Base-by-base conservation (phyloP, 352 stramenopile species). In the Thalassiosira oceanica region DNA sequence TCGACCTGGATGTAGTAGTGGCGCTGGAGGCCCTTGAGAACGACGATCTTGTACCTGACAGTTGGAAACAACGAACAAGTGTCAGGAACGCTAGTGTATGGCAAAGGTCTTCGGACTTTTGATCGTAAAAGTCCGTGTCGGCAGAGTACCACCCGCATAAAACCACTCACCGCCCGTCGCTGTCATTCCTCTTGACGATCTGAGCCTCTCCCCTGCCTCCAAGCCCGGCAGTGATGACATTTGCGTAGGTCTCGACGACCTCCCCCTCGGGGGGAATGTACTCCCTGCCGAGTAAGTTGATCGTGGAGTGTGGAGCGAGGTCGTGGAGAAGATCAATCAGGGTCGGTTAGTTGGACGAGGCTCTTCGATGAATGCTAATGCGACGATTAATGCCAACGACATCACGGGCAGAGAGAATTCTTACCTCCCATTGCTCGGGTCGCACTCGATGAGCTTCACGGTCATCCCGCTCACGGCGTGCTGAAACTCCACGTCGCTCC, bases 401-500 rank as follows among this genome's bases (percentile, higher is more conserved):
- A 50, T 28, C 3, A 2, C 16, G 23, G 23, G 8, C 2, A 1
- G 11, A 16, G 11, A 50, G 16, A 41, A 51, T 23, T 51, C n/a
- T n/a, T 23, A 51, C 43, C 10, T 18, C 20, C 26, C 26, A 13
- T 18, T 51, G 5, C 11, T 8, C n/a, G 18, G 26, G 21, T 57
- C 44, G 24, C 56, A 66, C 26, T 66, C 16, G 29, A 45, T 26
- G 10, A 57, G 26, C 27, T 26, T 10, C 11, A 66, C 23, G 1
- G 8, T 5, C 2, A 66, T 45, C 3, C 56, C 56, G 21, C 43
- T 45, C 42, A 66, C 11, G 1, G 28, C 56, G 26, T 37, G 18
- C 4, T 18, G 35, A 21, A 29, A 66, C 43, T 66, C 56, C 26
- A 66, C 56, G 26, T 66, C 44, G 2, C 24, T n/a, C 8, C 44